phyloP scores from a whole-genome alignment of 805 yeast genomes.

The Candida berthetii region DNA sequence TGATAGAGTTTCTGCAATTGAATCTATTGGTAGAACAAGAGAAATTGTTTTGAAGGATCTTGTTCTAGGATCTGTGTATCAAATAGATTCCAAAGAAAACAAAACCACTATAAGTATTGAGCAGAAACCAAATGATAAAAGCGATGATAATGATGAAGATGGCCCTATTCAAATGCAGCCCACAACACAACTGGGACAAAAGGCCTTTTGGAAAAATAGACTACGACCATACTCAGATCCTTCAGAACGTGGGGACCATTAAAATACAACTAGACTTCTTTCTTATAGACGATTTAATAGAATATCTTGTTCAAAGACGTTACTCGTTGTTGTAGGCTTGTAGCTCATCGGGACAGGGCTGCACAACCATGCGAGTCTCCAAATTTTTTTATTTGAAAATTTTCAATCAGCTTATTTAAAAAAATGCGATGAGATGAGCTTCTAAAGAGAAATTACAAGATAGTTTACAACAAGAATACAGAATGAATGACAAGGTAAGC shows the following conservation, averaged over 20 bases:
- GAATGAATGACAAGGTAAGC: not conserved
- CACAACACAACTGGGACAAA: slow-evolving; percentile 17
- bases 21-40: slow-evolving; percentile 70
- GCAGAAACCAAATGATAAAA: slow-evolving; percentile 6
- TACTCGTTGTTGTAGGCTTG: too few relatives aligned
- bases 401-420: not conserved
- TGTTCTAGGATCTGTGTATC: slow-evolving; percentile 41
- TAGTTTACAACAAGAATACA: slow-evolving; percentile 1
- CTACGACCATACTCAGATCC: slow-evolving; percentile 1
- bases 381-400: too few relatives aligned
- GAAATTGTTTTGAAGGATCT: slow-evolving; percentile 72
- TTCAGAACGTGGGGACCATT: not conserved
- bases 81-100: slow-evolving; percentile 17
- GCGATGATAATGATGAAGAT: slow-evolving; percentile 14
- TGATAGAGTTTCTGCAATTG: slow-evolving; percentile 68
- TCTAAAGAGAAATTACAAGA: not conserved
- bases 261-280: too few relatives aligned
- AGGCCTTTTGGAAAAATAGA: slow-evolving; percentile 18
- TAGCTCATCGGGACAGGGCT: too few relatives aligned
- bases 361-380: too few relatives aligned
- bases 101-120: slow-evolving; percentile 4
- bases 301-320: too few relatives aligned
- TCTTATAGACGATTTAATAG: too few relatives aligned
- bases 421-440: not conserved
- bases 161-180: slow-evolving; percentile 19